These are phyloP conservation scores for Blastobotrys buckinghamii DNA, from an alignment of 1,139 yeast genomes.

Conservation along the genomic window DNA sequence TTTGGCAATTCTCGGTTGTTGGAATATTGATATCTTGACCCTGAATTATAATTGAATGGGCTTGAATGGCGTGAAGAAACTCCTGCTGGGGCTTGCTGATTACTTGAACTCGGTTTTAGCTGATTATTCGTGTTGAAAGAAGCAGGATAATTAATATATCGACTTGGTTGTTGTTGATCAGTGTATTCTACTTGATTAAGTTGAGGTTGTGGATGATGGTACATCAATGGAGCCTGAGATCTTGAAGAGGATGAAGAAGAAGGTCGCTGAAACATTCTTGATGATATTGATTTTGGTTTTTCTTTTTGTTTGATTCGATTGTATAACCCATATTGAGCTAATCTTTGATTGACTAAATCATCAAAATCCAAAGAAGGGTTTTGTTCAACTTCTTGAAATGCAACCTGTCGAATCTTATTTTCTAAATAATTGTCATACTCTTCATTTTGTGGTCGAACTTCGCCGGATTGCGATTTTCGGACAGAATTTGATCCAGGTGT, in stretches of 20 bases:
- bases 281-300: neutral
- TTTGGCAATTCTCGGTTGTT: neutral
- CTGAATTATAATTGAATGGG: too few relatives aligned
- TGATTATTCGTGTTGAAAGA: neutral
- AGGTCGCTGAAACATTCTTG: neutral
- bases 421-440: conserved; percentile 3
- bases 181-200: neutral
- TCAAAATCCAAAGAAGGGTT: conserved; percentile 4
- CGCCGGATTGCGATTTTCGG: too few relatives aligned
- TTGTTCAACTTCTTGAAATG: neutral
- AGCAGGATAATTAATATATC: neutral
- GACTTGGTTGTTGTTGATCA: too few relatives aligned
- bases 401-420: conserved; percentile 1
- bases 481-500: too few relatives aligned
- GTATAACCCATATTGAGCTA: conserved; percentile 2
- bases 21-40: too few relatives aligned
- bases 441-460: too few relatives aligned
- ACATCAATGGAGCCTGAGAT: too few relatives aligned
- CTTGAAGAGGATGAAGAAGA: neutral
- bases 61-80: too few relatives aligned
- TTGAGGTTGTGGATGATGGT: neutral
- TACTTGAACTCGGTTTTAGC: neutral
- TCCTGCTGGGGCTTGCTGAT: neutral
- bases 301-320: neutral
- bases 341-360: neutral